A percentile compares a stretch with the other conserved stretches of the same genome.
Evolutionary conservation across 495 filamentous ascomycete genomes (phyloP).

Genomic region (Margaritispora aquatica): DNA sequence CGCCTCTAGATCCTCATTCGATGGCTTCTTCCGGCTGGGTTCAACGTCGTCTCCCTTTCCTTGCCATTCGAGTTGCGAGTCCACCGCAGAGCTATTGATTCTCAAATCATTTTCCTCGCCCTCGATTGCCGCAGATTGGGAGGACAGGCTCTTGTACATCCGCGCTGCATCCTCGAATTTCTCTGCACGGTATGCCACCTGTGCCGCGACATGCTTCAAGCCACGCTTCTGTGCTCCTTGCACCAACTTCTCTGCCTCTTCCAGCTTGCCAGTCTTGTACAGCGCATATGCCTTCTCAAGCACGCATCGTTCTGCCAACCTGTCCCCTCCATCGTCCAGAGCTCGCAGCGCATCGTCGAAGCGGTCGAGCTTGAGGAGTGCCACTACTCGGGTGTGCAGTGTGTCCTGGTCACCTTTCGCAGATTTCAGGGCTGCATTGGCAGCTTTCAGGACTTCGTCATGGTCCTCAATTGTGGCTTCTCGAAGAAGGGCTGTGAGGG

Average conservation of each 20-base stretch:
- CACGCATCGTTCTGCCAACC: constrained; percentile 56
- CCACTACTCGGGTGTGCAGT: constrained; percentile 74
- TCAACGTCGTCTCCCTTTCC: constrained; percentile 40
- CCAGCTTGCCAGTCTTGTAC: constrained; percentile 77
- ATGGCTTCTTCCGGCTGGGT: constrained; percentile 41
- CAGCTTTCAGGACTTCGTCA: constrained; percentile 62
- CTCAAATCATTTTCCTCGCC: constrained; percentile 80
- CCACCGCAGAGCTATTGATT: constrained; percentile 75
- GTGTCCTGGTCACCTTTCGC: constrained; percentile 58
- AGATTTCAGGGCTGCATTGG: constrained; percentile 60
- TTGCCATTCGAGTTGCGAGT: constrained; percentile 85
- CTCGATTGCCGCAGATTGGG: constrained; percentile 36
- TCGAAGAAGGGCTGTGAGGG: constrained; percentile 44
- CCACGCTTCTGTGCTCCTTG: constrained; percentile 40
- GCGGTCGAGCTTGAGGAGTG: constrained; percentile 87
- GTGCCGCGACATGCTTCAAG: constrained; percentile 77
- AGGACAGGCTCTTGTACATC: constrained; percentile 59
- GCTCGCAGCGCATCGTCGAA: constrained; percentile 81
- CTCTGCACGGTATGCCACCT: constrained; percentile 82
- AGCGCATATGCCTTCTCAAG: constrained; percentile 87
- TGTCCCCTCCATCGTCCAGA: constrained; percentile 64
- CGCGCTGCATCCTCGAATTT: constrained; percentile 66
- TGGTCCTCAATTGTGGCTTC: constrained; percentile 63
- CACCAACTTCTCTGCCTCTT: constrained; percentile 56
- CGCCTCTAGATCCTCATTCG: constrained; percentile 73